A percentile compares a stretch with the other conserved stretches of the same genome.
Evolutionary conservation across 2,329 filamentous ascomycete species (phyloP).

Genomic region (Ascochyta koolunga): DNA sequence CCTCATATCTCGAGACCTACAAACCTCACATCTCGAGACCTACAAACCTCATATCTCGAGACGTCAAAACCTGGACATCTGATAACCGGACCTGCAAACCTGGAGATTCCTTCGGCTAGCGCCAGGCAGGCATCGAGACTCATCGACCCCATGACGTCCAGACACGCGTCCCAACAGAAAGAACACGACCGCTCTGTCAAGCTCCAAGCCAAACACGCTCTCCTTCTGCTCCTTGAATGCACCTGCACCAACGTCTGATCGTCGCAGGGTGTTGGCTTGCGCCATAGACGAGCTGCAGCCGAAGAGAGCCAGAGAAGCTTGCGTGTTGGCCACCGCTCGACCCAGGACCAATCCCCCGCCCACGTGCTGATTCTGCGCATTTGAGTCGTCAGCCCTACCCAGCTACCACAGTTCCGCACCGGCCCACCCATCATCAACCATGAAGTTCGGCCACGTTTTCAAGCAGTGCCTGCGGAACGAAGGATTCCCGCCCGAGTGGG

Average conservation of each 20-base stretch:
- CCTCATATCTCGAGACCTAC: no score
- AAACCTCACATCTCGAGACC: no score
- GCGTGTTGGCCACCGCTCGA: background rate
- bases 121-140: constrained; percentile 1
- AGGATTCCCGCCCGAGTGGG: constrained; percentile 74
- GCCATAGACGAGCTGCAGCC: constrained; percentile 8
- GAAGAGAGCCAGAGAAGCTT: constrained; percentile 5
- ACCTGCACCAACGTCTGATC: constrained; percentile 14
- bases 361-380: constrained; percentile 37
- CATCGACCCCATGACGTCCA: constrained; percentile 9
- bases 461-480: constrained; percentile 71
- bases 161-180: constrained; percentile 7
- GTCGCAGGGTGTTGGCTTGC: constrained; percentile 15
- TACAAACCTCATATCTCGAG: no score
- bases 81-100: background rate
- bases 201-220: background rate
- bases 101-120: constrained; percentile 7
- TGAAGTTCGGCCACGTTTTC: constrained; percentile 89
- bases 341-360: constrained; percentile 21
- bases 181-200: background rate
- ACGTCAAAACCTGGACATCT: no score
- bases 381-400: constrained; percentile 32
- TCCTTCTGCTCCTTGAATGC: background rate
- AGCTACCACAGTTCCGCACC: constrained; percentile 14
- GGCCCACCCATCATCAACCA: constrained; percentile 48